phyloP scores from a whole-genome alignment of 2,329 filamentous ascomycete species.

The Colletotrichum lentis region DNA sequence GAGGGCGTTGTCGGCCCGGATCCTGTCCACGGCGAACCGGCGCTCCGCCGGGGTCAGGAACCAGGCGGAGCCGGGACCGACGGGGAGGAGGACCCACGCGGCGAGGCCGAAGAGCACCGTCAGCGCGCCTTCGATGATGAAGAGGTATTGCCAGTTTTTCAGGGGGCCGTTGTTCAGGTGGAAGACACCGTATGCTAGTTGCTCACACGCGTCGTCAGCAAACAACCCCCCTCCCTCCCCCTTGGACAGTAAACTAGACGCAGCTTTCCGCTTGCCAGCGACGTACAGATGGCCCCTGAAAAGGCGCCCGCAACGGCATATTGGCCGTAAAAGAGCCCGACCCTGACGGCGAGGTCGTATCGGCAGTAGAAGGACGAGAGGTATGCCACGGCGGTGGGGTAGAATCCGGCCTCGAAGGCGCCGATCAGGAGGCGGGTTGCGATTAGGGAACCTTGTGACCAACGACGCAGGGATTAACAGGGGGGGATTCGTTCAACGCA shows the following conservation, averaged over 20 bases:
- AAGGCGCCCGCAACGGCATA: conserved; percentile 64
- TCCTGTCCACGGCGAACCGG: conserved; percentile 47
- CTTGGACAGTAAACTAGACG: conserved; percentile 18
- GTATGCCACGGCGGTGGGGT: conserved; percentile 66
- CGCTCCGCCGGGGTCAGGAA: conserved; percentile 51
- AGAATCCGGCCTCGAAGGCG: conserved; percentile 59
- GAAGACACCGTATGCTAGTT: conserved; percentile 51
- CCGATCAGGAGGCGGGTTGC: conserved; percentile 41
- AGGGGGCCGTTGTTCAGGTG: conserved; percentile 46
- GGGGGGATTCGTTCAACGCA: background rate
- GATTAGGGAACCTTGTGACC: conserved; percentile 40
- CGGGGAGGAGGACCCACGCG: conserved; percentile 51
- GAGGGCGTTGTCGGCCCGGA: conserved; percentile 47
- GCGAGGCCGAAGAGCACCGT: conserved; percentile 51
- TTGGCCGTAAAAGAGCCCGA: conserved; percentile 66
- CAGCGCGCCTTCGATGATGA: conserved; percentile 54
- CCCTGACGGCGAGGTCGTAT: conserved; percentile 62
- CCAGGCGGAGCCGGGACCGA: conserved; percentile 48
- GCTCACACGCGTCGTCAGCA: conserved; percentile 18
- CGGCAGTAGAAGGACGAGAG: conserved; percentile 66
- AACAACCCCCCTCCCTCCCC: background rate
- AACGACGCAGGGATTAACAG: background rate
- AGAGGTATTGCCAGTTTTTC: conserved; percentile 54
- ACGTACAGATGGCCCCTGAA: conserved; percentile 57
- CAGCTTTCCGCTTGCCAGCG: background rate